Conservation (phyloP, 352 stramenopile genomes). For the Pythium coloratum region DNA sequence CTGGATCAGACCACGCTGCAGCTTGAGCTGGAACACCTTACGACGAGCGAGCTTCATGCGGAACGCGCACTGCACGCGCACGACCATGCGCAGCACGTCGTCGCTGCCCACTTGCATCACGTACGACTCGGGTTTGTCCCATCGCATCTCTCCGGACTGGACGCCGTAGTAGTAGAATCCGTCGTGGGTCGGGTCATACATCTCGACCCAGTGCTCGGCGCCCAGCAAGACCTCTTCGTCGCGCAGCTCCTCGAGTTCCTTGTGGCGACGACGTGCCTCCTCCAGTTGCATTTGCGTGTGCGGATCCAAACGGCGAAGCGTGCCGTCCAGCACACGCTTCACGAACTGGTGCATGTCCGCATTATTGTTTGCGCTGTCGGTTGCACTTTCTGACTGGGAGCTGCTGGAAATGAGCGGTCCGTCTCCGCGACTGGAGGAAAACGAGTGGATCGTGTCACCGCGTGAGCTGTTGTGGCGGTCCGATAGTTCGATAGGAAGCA, state of each 20-base stretch:
- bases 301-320: conserved; percentile 29
- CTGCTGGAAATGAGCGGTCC: neutral
- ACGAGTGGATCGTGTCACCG: neutral
- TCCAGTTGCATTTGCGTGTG: conserved; percentile 33
- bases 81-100: conserved; percentile 39
- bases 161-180: conserved; percentile 50
- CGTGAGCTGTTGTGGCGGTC: conserved; percentile 8
- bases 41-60: conserved; percentile 49
- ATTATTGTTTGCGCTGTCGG: neutral
- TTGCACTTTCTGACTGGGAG: neutral
- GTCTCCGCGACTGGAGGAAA: neutral
- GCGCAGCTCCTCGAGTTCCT: conserved; percentile 30
- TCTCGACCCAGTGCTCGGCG: conserved; percentile 49
- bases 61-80: conserved; percentile 51
- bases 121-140: conserved; percentile 38
- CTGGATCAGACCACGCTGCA: conserved; percentile 11
- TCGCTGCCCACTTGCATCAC: conserved; percentile 40
- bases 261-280: conserved; percentile 26
- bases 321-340: conserved; percentile 25
- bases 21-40: conserved; percentile 37
- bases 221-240: conserved; percentile 33
- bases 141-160: conserved; percentile 44
- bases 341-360: conserved; percentile 15
- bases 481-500: neutral
- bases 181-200: conserved; percentile 51